These are phyloP conservation scores for Cubamyces lactineus DNA, from an alignment of 768 basidiomycete genomes.

Conservation along the genomic window DNA sequence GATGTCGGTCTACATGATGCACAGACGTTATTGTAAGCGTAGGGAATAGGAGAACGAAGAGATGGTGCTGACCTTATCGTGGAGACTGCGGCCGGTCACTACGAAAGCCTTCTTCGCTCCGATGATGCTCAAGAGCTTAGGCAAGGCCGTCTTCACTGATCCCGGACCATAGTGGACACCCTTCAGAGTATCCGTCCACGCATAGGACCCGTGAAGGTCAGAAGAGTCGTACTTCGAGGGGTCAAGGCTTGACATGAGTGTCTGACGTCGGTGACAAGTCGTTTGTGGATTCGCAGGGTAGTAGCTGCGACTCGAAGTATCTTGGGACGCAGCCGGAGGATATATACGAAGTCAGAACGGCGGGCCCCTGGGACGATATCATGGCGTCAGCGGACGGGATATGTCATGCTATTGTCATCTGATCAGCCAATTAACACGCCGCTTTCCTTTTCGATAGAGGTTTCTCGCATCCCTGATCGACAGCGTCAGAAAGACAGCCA, in stretches of 20 bases:
- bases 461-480: too few relatives aligned
- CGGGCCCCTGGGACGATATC: too few relatives aligned
- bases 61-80: conserved; percentile 54
- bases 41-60: neutral
- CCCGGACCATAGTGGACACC: conserved; percentile 77
- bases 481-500: too few relatives aligned
- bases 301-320: neutral
- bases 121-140: conserved; percentile 57
- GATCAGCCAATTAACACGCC: neutral
- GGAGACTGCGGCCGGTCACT: conserved; percentile 71
- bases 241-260: conserved; percentile 22
- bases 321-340: too few relatives aligned
- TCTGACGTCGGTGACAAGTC: neutral
- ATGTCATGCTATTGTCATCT: conserved; percentile 1
- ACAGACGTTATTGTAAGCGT: neutral
- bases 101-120: conserved; percentile 67
- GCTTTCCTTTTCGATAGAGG: too few relatives aligned
- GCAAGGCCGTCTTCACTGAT: conserved; percentile 61
- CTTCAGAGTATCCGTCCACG: conserved; percentile 68
- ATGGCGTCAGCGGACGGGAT: neutral
- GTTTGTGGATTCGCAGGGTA: too few relatives aligned
- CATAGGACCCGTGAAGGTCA: conserved; percentile 58
- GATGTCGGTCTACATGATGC: conserved; percentile 54
- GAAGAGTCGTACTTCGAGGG: conserved; percentile 10
- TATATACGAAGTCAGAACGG: too few relatives aligned